Percentiles rank a stretch among this genome's conserved stretches.
Evolutionary conservation across 2,329 filamentous ascomycete genomes (phyloP).

Genomic region (Paecilomyces niveus): DNA sequence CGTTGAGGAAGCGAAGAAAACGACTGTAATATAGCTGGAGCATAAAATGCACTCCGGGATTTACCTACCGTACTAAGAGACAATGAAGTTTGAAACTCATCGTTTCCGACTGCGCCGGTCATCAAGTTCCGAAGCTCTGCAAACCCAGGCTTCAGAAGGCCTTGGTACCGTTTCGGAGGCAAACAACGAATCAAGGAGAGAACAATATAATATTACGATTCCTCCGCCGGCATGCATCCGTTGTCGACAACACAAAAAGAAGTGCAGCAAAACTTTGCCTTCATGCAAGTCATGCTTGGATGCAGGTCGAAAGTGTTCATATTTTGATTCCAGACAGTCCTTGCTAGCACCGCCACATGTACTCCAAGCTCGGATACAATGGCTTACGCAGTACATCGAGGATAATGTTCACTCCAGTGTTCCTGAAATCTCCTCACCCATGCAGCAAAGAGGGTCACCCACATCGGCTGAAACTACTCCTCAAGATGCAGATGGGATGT

Average conservation of each 20-base stretch:
- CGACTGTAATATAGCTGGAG: no score
- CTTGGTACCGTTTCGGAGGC: neutral
- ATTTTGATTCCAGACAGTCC: neutral
- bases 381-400: neutral
- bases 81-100: neutral
- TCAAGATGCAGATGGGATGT: neutral
- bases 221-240: neutral
- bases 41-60: no score
- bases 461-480: neutral
- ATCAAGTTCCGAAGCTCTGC: neutral
- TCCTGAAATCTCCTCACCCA: neutral
- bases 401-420: neutral
- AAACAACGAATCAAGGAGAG: neutral
- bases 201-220: neutral
- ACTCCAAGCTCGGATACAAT: neutral
- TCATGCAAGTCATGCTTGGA: neutral
- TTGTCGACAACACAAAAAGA: neutral
- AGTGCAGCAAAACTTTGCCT: neutral
- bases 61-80: neutral
- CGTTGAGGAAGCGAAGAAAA: neutral
- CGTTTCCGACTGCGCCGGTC: neutral
- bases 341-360: neutral
- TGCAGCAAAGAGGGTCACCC: neutral
- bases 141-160: neutral
- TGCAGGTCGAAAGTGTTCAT: neutral